These are phyloP conservation scores for Cladorrhinum sp. DNA, from an alignment of 2,329 filamentous ascomycete genomes.

Conservation along the genomic window DNA sequence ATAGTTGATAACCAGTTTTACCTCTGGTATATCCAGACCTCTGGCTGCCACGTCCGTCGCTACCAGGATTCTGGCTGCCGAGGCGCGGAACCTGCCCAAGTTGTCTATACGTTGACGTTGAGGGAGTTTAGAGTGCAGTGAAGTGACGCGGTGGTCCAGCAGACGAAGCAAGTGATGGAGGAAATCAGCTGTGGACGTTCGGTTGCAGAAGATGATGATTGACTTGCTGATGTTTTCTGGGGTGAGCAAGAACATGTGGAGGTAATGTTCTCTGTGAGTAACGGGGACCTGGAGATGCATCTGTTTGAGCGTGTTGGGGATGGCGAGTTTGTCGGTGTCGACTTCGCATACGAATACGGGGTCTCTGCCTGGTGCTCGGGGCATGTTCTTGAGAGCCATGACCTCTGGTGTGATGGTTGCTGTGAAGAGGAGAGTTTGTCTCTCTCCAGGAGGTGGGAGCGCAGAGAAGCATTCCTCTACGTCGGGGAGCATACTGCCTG, in stretches of 20 bases:
- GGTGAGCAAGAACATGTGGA: conserved; percentile 84
- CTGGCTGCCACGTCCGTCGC: conserved; percentile 93
- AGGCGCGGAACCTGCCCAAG: conserved; percentile 84
- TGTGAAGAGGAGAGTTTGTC: conserved; percentile 95
- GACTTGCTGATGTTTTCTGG: conserved; percentile 71
- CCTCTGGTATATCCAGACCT: conserved; percentile 92
- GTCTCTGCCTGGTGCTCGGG: conserved; percentile 63
- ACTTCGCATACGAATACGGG: conserved; percentile 89
- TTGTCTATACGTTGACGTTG: conserved; percentile 85
- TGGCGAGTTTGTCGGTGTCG: conserved; percentile 69
- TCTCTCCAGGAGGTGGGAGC: conserved; percentile 70
- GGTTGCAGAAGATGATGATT: conserved; percentile 92
- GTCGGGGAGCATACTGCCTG: conserved; percentile 90
- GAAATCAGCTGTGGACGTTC: conserved; percentile 81
- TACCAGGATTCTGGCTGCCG: conserved; percentile 83
- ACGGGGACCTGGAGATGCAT: conserved; percentile 85
- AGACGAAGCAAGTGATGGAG: conserved; percentile 84
- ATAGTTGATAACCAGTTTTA: conserved; percentile 88
- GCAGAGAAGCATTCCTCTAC: conserved; percentile 83
- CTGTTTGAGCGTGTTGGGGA: conserved; percentile 78
- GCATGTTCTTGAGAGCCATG: conserved; percentile 75
- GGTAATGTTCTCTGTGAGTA: conserved; percentile 90
- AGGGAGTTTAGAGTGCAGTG: conserved; percentile 81
- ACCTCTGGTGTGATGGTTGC: conserved; percentile 94
- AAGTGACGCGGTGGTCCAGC: conserved; percentile 85